A percentile compares a stretch with the other conserved stretches of the same genome.
Evolutionary conservation across 2,329 filamentous ascomycete species (phyloP).

Genomic region (Cordyceps cateniannulata): DNA sequence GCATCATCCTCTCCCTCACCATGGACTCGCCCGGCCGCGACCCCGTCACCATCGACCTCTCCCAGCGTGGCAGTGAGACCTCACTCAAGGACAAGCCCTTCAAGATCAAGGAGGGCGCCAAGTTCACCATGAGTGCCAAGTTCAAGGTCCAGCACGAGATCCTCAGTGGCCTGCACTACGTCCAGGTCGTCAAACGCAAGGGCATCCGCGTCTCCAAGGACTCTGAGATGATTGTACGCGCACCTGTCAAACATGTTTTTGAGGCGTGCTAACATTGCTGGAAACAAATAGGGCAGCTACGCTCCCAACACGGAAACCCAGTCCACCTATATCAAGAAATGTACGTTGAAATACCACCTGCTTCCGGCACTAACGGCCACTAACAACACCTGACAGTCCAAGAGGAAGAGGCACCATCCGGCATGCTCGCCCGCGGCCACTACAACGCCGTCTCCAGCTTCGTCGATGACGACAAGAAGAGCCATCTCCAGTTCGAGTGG

Average conservation of each 20-base stretch:
- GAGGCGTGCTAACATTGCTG: not conserved
- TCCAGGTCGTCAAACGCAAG: slow-evolving; percentile 89
- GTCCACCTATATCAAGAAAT: slow-evolving; percentile 81
- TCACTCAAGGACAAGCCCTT: slow-evolving; percentile 88
- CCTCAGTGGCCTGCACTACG: slow-evolving; percentile 88
- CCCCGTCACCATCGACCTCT: slow-evolving; percentile 86
- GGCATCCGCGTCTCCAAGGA: slow-evolving; percentile 84
- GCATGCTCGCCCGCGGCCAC: slow-evolving; percentile 82
- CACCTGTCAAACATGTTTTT: not conserved
- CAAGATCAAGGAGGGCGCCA: slow-evolving; percentile 91
- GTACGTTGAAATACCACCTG: slow-evolving; percentile 45
- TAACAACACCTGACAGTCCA: slow-evolving; percentile 54
- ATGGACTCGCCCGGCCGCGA: slow-evolving; percentile 77
- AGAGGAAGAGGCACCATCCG: slow-evolving; percentile 83
- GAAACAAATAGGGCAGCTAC: slow-evolving; percentile 66
- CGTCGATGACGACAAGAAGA: slow-evolving; percentile 89
- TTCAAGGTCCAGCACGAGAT: slow-evolving; percentile 98
- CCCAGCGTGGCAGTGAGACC: slow-evolving; percentile 62
- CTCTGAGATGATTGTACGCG: slow-evolving; percentile 89
- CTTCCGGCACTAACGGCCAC: not conserved
- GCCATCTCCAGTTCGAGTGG: slow-evolving; percentile 91
- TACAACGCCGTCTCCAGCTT: slow-evolving; percentile 89
- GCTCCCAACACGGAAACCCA: slow-evolving; percentile 87
- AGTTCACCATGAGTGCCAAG: slow-evolving; percentile 87
- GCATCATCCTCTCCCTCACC: slow-evolving; percentile 86